Evolutionary conservation across 495 filamentous ascomycete species (phyloP).

Genomic region (Endocarpon pusillum): DNA sequence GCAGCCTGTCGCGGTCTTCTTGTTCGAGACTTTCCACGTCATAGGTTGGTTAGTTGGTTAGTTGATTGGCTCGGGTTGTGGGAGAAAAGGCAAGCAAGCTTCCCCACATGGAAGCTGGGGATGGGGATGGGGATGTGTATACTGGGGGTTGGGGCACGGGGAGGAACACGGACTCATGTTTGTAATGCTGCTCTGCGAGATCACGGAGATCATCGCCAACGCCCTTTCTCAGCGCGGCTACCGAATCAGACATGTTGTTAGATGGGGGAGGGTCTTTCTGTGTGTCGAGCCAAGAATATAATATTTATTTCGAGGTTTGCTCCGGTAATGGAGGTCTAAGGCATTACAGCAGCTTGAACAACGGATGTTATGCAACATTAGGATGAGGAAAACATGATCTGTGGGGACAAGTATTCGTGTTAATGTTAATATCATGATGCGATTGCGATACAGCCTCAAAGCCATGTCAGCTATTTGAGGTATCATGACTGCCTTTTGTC

Average conservation of each 20-base stretch:
- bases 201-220: conserved; percentile 34
- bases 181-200: conserved; percentile 44
- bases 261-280: too few relatives aligned
- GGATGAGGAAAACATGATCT: too few relatives aligned
- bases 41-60: neutral
- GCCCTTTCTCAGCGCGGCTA: conserved; percentile 38
- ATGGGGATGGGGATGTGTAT: neutral
- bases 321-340: too few relatives aligned
- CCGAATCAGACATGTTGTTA: conserved; percentile 26
- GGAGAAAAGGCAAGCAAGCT: neutral
- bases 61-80: neutral
- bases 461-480: too few relatives aligned
- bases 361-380: too few relatives aligned
- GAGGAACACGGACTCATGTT: conserved; percentile 28
- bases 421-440: too few relatives aligned
- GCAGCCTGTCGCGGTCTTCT: conserved; percentile 41
- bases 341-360: too few relatives aligned
- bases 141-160: neutral
- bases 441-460: too few relatives aligned
- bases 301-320: too few relatives aligned
- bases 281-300: too few relatives aligned
- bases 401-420: too few relatives aligned
- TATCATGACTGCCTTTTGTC: too few relatives aligned
- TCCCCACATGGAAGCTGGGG: neutral
- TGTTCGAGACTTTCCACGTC: conserved; percentile 19